Base-by-base conservation (phyloP, 306 rosid genomes). In the Lithocarpus polystachyus region DNA sequence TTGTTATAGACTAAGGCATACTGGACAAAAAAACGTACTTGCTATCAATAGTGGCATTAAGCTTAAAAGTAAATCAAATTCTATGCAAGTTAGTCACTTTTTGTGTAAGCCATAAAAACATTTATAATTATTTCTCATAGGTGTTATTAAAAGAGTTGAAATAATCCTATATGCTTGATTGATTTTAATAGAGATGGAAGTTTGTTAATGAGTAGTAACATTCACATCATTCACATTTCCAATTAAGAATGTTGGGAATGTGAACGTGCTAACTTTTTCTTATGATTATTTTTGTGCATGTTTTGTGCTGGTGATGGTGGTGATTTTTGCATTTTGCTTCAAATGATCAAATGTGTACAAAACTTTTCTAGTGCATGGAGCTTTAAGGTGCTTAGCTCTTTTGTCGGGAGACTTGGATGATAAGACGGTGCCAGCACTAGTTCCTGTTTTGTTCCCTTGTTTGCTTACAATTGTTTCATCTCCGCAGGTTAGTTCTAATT, bases 361-460 rank as follows among this genome's bases (percentile, higher is more conserved):
- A 53, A 68, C 29, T 26, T 77, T 80, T 86, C 75, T 82, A 94
- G 99, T 92, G 45, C 90, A 91, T 86, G 99, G 99, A 80, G 97
- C 94, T 86, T 88, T 95, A 89, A 91, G 92, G 75, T 95, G 99
- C 86, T 82, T 95, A 89, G 93, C 88, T 74, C 97, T 95, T 81
- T 91, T 95, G 56, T 89, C 90, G 68, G 97, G 84, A 48, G 99
- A 95, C 84, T 89, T 95, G 88, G 99, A 89, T 82, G 97, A 91
- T 89, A 86, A 83, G 85, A 87, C 81, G 80, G 92, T 91, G 86
- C 97, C 97, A 62, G 83, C 90, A 73, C 74, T 92, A 69, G 79
- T 92, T 62, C 97, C 97, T 23, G 82, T 90, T 82, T 77, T 95
- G 81, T 91, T 92, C 88, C 99, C 99, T 33, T 84, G 88, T 87